Conservation (phyloP, 2,329 filamentous ascomycete species). For the Diatrype stigma region DNA sequence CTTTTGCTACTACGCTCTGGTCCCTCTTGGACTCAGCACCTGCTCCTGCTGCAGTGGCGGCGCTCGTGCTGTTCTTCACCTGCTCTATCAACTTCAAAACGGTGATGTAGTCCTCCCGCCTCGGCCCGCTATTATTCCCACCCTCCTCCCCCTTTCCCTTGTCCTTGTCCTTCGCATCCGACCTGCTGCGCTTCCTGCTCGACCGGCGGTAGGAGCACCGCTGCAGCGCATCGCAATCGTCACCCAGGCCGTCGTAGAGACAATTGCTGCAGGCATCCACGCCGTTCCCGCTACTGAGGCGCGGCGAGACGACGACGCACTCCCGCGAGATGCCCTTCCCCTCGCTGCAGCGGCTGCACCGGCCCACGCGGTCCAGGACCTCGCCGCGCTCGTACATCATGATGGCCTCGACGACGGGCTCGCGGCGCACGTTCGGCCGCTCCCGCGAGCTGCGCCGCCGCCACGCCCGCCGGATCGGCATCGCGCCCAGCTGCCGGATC, state of each 20-base stretch:
- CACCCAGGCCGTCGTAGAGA: slow-evolving; percentile 9
- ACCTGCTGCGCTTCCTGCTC: background rate
- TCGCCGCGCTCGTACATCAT: slow-evolving; percentile 19
- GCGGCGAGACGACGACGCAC: slow-evolving; percentile 10
- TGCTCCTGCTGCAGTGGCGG: background rate
- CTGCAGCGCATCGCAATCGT: slow-evolving; percentile 7
- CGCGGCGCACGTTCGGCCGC: slow-evolving; percentile 7
- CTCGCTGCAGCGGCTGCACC: slow-evolving; percentile 11
- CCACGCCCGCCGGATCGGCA: slow-evolving; percentile 16
- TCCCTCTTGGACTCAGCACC: slow-evolving; percentile 4
- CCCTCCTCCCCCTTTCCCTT: no score
- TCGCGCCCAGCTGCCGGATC: slow-evolving; percentile 10
- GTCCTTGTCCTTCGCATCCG: background rate
- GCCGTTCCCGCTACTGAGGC: background rate
- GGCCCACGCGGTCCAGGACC: slow-evolving; percentile 7
- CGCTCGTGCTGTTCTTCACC: slow-evolving; percentile 3
- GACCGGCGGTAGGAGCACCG: slow-evolving; percentile 3
- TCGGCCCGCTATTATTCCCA: slow-evolving; percentile 3
- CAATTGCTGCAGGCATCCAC: slow-evolving; percentile 15
- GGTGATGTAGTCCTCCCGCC: slow-evolving; percentile 8
- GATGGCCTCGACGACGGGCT: slow-evolving; percentile 12
- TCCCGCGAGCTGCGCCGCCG: slow-evolving; percentile 12
- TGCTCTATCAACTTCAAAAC: slow-evolving; percentile 18
- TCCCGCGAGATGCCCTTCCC: slow-evolving; percentile 11
- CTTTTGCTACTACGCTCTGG: slow-evolving; percentile 5